Evolutionary conservation across 2,329 filamentous ascomycete genomes (phyloP).

Genomic region (Sporothrix brunneoviolacea): DNA sequence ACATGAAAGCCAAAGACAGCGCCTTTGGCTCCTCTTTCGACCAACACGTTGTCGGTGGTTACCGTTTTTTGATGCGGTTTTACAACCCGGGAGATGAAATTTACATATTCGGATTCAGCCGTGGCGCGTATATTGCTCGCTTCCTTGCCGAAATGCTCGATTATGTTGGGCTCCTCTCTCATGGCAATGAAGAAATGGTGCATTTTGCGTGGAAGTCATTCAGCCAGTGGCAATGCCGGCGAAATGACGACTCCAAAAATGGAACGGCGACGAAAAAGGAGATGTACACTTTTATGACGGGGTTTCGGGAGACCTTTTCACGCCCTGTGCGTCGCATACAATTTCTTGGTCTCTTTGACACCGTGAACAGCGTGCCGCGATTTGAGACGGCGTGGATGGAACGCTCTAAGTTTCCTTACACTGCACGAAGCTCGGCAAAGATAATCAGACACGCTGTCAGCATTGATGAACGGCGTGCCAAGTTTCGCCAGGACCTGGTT

Average conservation of each 20-base stretch:
- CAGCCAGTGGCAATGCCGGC: slow-evolving; percentile 62
- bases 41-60: slow-evolving; percentile 76
- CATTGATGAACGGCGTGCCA: slow-evolving; percentile 64
- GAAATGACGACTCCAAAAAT: slow-evolving; percentile 27
- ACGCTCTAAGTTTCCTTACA: slow-evolving; percentile 68
- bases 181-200: slow-evolving; percentile 81
- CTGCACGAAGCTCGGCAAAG: slow-evolving; percentile 48
- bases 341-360: slow-evolving; percentile 76
- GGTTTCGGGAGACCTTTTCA: slow-evolving; percentile 75
- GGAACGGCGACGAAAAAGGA: slow-evolving; percentile 38
- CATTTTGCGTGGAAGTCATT: slow-evolving; percentile 80
- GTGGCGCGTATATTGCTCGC: slow-evolving; percentile 66
- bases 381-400: slow-evolving; percentile 76
- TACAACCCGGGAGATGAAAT: slow-evolving; percentile 60
- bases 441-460: slow-evolving; percentile 64
- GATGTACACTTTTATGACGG: slow-evolving; percentile 69
- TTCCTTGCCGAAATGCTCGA: slow-evolving; percentile 81
- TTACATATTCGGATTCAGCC: slow-evolving; percentile 68
- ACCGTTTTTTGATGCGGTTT: slow-evolving; percentile 71
- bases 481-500: slow-evolving; percentile 65
- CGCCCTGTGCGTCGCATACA: slow-evolving; percentile 65
- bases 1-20: slow-evolving; percentile 68
- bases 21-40: slow-evolving; percentile 75
- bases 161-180: slow-evolving; percentile 69
- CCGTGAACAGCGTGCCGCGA: slow-evolving; percentile 70